Evolutionary conservation across 345 rosid species (phyloP).

Genomic region (Orychophragmus violaceus): DNA sequence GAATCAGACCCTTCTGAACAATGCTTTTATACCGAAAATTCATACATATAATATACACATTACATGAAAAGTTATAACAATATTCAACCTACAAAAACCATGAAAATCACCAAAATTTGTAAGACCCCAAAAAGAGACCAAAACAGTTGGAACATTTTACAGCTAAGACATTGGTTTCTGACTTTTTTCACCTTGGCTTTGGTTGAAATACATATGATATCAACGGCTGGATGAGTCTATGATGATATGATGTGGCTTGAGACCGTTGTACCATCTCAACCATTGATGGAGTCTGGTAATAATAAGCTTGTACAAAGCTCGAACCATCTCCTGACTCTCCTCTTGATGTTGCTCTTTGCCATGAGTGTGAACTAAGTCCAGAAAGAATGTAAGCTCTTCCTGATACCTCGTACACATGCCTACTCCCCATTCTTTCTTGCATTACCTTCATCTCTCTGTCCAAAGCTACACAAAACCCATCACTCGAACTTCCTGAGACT

Average conservation of each 20-base stretch:
- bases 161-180: not conserved
- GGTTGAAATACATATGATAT: slow-evolving; percentile 48
- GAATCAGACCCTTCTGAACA: not conserved
- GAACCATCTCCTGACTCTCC: too few species aligned
- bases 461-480: slow-evolving; percentile 62
- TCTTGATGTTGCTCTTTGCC: slow-evolving; percentile 98
- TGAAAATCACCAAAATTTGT: not conserved
- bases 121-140: not conserved
- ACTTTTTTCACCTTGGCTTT: slow-evolving; percentile 36
- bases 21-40: slow-evolving; percentile 10
- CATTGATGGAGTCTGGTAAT: slow-evolving; percentile 93
- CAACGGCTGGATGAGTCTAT: slow-evolving; percentile 57
- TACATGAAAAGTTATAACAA: not conserved
- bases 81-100: slow-evolving; percentile 9
- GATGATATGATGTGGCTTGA: slow-evolving; percentile 60
- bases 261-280: slow-evolving; percentile 83
- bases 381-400: too few species aligned
- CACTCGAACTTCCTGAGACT: slow-evolving; percentile 54
- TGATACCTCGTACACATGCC: too few species aligned
- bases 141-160: slow-evolving; percentile 3
- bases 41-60: slow-evolving; percentile 7
- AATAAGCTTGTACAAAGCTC: slow-evolving; percentile 62
- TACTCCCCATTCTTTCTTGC: too few species aligned
- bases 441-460: too few species aligned
- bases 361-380: slow-evolving; percentile 92